These are phyloP conservation scores for Nemania sp. DNA, from an alignment of 2,329 filamentous ascomycete genomes.

Conservation along the genomic window DNA sequence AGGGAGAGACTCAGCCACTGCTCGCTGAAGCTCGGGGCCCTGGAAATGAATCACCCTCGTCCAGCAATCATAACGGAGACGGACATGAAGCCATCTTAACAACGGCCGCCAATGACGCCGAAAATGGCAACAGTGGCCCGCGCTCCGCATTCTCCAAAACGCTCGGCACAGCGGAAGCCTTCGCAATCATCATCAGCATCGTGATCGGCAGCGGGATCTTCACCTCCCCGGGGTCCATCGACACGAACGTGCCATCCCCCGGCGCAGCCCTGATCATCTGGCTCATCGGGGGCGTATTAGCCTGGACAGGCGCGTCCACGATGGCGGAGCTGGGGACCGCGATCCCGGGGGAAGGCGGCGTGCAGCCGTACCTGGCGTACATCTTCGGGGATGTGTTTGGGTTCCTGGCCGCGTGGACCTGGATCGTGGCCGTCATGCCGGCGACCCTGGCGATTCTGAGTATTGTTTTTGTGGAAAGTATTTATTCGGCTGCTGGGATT, in stretches of 20 bases:
- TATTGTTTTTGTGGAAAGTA: constrained; percentile 65
- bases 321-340: constrained; percentile 66
- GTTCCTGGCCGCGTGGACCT: constrained; percentile 68
- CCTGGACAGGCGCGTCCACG: constrained; percentile 65
- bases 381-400: constrained; percentile 64
- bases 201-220: constrained; percentile 69
- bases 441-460: constrained; percentile 65
- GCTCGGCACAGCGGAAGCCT: constrained; percentile 43
- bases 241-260: constrained; percentile 65
- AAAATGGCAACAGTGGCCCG: too few relatives aligned
- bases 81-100: constrained; percentile 26
- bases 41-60: not conserved
- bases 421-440: constrained; percentile 67
- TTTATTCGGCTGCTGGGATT: constrained; percentile 56
- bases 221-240: constrained; percentile 65
- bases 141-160: constrained; percentile 39
- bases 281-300: constrained; percentile 63
- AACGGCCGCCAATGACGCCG: too few relatives aligned
- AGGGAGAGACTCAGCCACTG: constrained; percentile 22
- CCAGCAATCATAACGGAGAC: constrained; percentile 9
- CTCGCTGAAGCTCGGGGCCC: constrained; percentile 5
- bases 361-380: constrained; percentile 64
- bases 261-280: constrained; percentile 61
- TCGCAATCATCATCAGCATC: constrained; percentile 64
- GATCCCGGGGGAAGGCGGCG: constrained; percentile 64